Conservation (phyloP, 306 rosid genomes). For the Acacia acuminata region DNA sequence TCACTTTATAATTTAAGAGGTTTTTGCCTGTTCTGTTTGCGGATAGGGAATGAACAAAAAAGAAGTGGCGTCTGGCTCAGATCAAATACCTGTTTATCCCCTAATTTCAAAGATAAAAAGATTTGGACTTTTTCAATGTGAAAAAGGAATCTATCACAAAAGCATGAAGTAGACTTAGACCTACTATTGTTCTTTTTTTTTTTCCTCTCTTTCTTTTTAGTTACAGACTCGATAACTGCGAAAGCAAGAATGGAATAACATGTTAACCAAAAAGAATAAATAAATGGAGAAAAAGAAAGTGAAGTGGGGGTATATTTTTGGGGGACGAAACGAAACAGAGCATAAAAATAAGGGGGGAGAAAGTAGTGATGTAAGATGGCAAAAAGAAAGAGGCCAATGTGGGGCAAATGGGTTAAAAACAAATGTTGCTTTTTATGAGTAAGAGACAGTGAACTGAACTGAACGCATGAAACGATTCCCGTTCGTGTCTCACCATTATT, state of each 20-base stretch:
- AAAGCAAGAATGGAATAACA: not conserved
- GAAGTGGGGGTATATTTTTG: not conserved
- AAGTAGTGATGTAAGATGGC: not conserved
- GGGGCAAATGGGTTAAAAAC: not conserved
- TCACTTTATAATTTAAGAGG: constrained; percentile 39
- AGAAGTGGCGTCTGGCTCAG: constrained; percentile 30
- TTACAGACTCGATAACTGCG: not conserved
- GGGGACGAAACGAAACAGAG: not conserved
- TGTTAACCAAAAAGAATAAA: not conserved
- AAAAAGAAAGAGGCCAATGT: no score
- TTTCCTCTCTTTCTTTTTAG: not conserved
- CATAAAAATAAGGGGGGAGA: not conserved
- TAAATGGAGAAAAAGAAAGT: not conserved
- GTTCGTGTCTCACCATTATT: not conserved
- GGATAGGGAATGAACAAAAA: constrained; percentile 42
- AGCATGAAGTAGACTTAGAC: not conserved
- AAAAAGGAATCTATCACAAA: not conserved
- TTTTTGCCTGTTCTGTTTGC: constrained; percentile 17
- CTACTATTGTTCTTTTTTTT: not conserved
- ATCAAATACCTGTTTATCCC: constrained; percentile 7
- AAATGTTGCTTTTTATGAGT: not conserved
- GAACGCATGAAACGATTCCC: not conserved
- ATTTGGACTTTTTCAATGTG: not conserved
- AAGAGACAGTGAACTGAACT: not conserved
- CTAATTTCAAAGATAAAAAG: not conserved